Conservation (phyloP, 1,139 yeast genomes). For the Geotrichum fermentans region DNA sequence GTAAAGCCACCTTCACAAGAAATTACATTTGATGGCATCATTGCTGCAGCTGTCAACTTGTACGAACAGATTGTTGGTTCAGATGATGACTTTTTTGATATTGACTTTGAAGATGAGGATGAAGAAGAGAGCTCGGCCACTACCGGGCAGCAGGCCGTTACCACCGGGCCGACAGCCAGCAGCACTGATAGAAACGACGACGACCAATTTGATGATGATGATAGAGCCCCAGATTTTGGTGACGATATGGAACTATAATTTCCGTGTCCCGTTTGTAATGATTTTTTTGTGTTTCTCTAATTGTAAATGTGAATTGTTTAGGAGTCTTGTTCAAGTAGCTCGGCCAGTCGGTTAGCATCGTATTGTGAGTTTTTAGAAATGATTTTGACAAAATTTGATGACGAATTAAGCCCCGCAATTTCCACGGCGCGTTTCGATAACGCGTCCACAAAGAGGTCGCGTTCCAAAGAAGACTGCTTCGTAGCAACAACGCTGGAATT, state of each 20-base stretch:
- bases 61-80: conserved; percentile 81
- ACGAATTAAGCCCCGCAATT: conserved; percentile 16
- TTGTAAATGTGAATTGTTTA: not conserved
- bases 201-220: conserved; percentile 23
- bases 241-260: conserved; percentile 61
- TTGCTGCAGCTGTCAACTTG: conserved; percentile 71
- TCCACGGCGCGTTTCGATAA: conserved; percentile 24
- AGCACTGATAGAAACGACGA: conserved; percentile 1
- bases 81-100: conserved; percentile 91
- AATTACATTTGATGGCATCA: conserved; percentile 83
- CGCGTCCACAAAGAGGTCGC: conserved; percentile 25
- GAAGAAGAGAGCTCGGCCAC: conserved; percentile 37
- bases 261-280: not conserved
- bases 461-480: conserved; percentile 4
- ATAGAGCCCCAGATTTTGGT: conserved; percentile 56
- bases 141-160: not conserved
- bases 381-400: conserved; percentile 1
- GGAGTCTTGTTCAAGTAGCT: not conserved
- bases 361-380: conserved; percentile 1
- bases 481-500: conserved; percentile 5
- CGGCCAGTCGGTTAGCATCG: not conserved
- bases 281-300: conserved; percentile 2
- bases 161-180: not conserved
- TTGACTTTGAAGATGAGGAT: conserved; percentile 93
- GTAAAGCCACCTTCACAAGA: conserved; percentile 65